phyloP scores from a whole-genome alignment of 352 stramenopile genomes.

The Saprolegnia parasitica region DNA sequence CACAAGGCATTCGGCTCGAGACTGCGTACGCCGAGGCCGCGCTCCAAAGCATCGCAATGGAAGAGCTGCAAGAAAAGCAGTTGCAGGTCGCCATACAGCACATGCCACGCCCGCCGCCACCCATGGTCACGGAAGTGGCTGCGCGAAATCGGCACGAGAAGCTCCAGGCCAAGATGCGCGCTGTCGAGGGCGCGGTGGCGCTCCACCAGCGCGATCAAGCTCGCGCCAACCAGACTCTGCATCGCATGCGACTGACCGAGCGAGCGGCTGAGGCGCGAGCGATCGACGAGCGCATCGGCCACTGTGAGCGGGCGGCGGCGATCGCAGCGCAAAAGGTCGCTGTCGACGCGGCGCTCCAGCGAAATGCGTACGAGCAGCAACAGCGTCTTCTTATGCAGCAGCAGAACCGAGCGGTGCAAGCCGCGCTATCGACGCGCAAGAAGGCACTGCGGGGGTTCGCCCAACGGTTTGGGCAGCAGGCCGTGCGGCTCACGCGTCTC shows the following conservation, averaged over 20 bases:
- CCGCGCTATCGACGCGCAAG: slow-evolving; percentile 6
- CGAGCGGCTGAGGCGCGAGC: background rate
- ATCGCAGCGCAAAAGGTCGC: slow-evolving; percentile 24
- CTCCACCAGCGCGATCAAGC: slow-evolving; percentile 2
- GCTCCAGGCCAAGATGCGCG: slow-evolving; percentile 17
- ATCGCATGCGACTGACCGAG: slow-evolving; percentile 14
- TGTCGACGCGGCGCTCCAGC: slow-evolving; percentile 22
- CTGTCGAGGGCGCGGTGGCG: slow-evolving; percentile 11
- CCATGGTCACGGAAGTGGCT: slow-evolving; percentile 6
- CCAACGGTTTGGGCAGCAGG: slow-evolving; percentile 12
- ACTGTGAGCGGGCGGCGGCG: slow-evolving; percentile 7
- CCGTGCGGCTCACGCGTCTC: slow-evolving; percentile 6
- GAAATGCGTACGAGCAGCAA: slow-evolving; percentile 18
- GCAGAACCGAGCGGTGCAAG: slow-evolving; percentile 19
- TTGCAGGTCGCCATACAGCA: slow-evolving; percentile 2
- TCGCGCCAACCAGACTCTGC: background rate
- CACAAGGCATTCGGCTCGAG: slow-evolving; percentile 9
- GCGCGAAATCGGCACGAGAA: slow-evolving; percentile 20
- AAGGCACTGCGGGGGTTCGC: slow-evolving; percentile 12
- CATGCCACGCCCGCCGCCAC: background rate
- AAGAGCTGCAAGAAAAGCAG: slow-evolving; percentile 19
- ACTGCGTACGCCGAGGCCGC: background rate
- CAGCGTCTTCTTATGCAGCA: slow-evolving; percentile 14
- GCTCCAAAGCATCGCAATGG: background rate
- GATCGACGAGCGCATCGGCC: background rate